Percentiles rank a stretch among this genome's conserved stretches.
These are phyloP conservation scores for Venturia aucupariae DNA, from an alignment of 2,329 filamentous ascomycete genomes.

Conservation along the genomic window DNA sequence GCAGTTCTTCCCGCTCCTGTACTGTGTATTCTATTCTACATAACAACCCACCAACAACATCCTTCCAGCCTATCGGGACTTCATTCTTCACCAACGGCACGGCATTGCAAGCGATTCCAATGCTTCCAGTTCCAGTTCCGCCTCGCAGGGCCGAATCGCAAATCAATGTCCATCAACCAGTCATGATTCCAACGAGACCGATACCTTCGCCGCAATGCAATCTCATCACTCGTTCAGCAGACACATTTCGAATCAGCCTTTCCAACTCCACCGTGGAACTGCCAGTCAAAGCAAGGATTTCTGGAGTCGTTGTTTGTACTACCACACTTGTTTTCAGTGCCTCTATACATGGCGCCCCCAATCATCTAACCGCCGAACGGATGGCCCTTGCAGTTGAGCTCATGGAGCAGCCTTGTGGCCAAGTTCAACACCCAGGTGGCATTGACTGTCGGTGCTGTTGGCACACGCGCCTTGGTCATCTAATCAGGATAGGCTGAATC, in stretches of 20 bases:
- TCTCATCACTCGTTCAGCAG: background rate
- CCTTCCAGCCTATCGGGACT: background rate
- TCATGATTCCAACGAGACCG: background rate
- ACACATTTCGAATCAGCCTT: background rate
- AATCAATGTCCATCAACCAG: background rate
- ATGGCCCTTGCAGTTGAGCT: background rate
- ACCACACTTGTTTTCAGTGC: background rate
- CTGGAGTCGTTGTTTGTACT: background rate
- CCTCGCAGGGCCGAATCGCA: background rate
- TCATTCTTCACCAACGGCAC: conserved; percentile 2
- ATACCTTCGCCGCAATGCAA: background rate
- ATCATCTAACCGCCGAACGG: background rate
- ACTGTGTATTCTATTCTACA: too few species aligned
- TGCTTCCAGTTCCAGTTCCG: background rate
- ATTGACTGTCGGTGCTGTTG: background rate
- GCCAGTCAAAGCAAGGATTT: background rate
- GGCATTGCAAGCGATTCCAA: background rate
- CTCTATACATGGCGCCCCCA: background rate
- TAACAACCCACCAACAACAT: background rate
- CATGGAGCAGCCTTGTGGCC: background rate
- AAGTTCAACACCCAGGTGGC: background rate
- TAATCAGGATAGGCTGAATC: background rate
- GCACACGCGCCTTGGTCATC: background rate
- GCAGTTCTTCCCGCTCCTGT: background rate
- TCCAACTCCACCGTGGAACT: too few species aligned